Evolutionary conservation across 495 filamentous ascomycete genomes (phyloP), one percentile per base, ranked within the genome.

Genomic region (Penicillium longicatenatum): DNA sequence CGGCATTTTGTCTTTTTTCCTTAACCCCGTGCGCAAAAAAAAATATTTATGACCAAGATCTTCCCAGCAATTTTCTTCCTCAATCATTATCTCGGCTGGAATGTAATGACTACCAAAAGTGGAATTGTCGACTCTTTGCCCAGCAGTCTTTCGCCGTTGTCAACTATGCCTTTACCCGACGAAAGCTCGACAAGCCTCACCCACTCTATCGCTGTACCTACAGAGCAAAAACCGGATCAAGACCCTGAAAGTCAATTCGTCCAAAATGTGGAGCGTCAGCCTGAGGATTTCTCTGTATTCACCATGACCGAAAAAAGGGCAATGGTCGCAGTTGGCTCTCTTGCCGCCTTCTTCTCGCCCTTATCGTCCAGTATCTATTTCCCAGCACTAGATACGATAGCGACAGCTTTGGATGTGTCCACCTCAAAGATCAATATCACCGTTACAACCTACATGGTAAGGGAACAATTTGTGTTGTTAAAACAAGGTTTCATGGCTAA

Each of bases 361-460:
- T 57, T 80, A 12, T 76, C 75, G 2, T 69, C 75, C 2, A 76
- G 64, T 44, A 80, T 80, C 41, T 81, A 81, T 55, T 75, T 78
- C 26, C 78, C 78, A 0, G 69, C 72, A 3, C 53, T 81, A 9
- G 64, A 70, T 26, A 58, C 73, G 1, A 70, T 81, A 6, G 61
- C 70, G 1, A 48, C 46, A 2, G 69, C 68, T 5, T 58, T 79
- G 19, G 43, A 67, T 44, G 70, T 74, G 9, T 72, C 69, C 0
- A 56, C 55, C 10, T 68, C 73, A 22, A 63, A 70, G 35, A 73
- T 81, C 54, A 76, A 81, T 55, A 59, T 80, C 22, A 80, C 76
- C 0, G 63, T 80, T 20, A 81, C 76, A 5, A 69, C 73, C 5
- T 81, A 78, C 59, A 61, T 77, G 55, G 75, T 75, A 57, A 49